Evolutionary conservation across 768 basidiomycete species (phyloP).

Genomic region (Epithele typhae): DNA sequence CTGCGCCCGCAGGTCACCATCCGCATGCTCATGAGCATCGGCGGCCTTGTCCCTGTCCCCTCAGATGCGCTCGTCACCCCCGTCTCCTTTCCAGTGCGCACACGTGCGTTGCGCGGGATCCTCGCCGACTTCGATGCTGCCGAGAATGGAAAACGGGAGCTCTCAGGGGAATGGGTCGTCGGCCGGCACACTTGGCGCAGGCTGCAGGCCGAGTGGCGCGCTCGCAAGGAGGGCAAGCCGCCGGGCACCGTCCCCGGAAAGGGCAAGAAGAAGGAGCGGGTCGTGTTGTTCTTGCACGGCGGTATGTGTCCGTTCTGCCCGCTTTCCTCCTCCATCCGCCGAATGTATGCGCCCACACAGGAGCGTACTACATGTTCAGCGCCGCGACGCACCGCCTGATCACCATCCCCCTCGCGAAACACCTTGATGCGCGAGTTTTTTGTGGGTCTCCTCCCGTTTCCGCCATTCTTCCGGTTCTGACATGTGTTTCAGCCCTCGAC

Average conservation of each 20-base stretch:
- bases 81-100: slow-evolving; percentile 81
- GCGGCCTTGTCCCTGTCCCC: slow-evolving; percentile 79
- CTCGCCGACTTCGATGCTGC: slow-evolving; percentile 66
- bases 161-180: slow-evolving; percentile 97
- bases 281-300: slow-evolving; percentile 93
- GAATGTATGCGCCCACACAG: slow-evolving; percentile 36
- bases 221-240: slow-evolving; percentile 17
- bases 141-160: slow-evolving; percentile 75
- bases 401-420: slow-evolving; percentile 87
- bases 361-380: slow-evolving; percentile 90
- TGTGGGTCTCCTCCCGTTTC: slow-evolving; percentile 34
- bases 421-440: slow-evolving; percentile 86
- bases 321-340: slow-evolving; percentile 15
- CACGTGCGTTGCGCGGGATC: slow-evolving; percentile 72
- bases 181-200: slow-evolving; percentile 86
- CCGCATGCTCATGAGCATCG: slow-evolving; percentile 68
- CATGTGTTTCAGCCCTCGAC: slow-evolving; percentile 62
- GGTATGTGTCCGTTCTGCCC: slow-evolving; percentile 45
- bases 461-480: background rate
- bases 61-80: slow-evolving; percentile 94
- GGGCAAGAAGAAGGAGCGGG: slow-evolving; percentile 59
- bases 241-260: slow-evolving; percentile 3
- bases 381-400: slow-evolving; percentile 87
- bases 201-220: slow-evolving; percentile 78
- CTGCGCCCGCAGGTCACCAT: slow-evolving; percentile 35